Conservation (phyloP, 2,329 filamentous ascomycete species). For the Metarhizium robertsii region DNA sequence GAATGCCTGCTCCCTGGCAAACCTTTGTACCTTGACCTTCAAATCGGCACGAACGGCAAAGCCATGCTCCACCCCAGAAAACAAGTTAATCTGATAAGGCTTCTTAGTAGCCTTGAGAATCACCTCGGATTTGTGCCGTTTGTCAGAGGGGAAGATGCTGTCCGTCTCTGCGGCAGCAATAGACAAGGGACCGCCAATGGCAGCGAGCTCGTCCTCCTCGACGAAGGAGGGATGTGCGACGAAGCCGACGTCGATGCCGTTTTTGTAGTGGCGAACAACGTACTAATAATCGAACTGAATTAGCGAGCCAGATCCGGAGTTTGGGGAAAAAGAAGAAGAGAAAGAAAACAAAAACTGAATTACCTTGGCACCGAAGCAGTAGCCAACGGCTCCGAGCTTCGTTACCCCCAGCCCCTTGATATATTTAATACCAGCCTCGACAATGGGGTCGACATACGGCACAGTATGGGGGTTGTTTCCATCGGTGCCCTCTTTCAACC, state of each 20-base stretch:
- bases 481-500: conserved; percentile 30
- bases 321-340: background rate
- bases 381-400: conserved; percentile 48
- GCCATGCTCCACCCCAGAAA: conserved; percentile 60
- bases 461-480: conserved; percentile 36
- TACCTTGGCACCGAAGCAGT: conserved; percentile 58
- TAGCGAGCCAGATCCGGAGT: conserved; percentile 16
- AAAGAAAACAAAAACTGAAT: background rate
- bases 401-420: conserved; percentile 43
- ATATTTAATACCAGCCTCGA: conserved; percentile 37
- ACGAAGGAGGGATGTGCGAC: conserved; percentile 57
- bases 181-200: conserved; percentile 45
- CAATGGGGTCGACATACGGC: conserved; percentile 23
- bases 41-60: conserved; percentile 62
- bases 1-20: conserved; percentile 72
- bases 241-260: conserved; percentile 48
- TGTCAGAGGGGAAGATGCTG: conserved; percentile 44
- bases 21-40: conserved; percentile 42
- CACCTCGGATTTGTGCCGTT: conserved; percentile 48
- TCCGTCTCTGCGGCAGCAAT: conserved; percentile 58
- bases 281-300: conserved; percentile 43
- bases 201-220: conserved; percentile 47
- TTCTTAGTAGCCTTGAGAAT: conserved; percentile 42
- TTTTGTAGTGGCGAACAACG: conserved; percentile 55
- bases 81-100: conserved; percentile 62